phyloP scores from a whole-genome alignment of 2,329 filamentous ascomycete species.

The Colletotrichum sp. region DNA sequence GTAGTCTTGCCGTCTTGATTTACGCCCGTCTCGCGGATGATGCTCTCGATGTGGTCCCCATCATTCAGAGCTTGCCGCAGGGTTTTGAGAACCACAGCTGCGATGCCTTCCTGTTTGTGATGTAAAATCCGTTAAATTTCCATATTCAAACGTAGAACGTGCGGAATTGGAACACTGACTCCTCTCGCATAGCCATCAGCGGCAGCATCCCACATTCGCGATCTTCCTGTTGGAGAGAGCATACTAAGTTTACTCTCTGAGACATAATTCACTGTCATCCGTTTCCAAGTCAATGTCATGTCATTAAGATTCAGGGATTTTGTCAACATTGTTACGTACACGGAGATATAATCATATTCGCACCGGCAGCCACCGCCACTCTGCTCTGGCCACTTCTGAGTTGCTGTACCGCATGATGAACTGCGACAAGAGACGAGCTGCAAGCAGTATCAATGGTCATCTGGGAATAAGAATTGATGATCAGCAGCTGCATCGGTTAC shows the following conservation, averaged over 20 bases:
- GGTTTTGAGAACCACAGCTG: slow-evolving; percentile 50
- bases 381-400: slow-evolving; percentile 34
- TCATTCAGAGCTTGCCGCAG: slow-evolving; percentile 44
- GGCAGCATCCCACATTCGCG: slow-evolving; percentile 42
- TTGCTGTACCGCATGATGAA: slow-evolving; percentile 43
- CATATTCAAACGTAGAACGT: neutral
- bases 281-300: neutral
- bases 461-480: slow-evolving; percentile 35
- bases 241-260: slow-evolving; percentile 24
- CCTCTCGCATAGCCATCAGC: slow-evolving; percentile 59
- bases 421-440: slow-evolving; percentile 44
- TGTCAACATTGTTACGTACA: neutral
- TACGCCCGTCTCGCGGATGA: slow-evolving; percentile 26
- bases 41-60: slow-evolving; percentile 27
- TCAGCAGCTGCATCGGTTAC: slow-evolving; percentile 33
- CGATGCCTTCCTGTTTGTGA: slow-evolving; percentile 58
- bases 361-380: slow-evolving; percentile 29
- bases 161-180: slow-evolving; percentile 45
- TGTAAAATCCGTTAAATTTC: slow-evolving; percentile 36
- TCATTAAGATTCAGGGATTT: neutral
- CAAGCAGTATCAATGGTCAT: slow-evolving; percentile 51
- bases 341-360: slow-evolving; percentile 23
- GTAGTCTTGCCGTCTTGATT: slow-evolving; percentile 27
- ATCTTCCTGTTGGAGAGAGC: slow-evolving; percentile 39
- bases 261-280: neutral